Conservation (phyloP, 2,329 filamentous ascomycete species). For the Biscogniauxia sp. region DNA sequence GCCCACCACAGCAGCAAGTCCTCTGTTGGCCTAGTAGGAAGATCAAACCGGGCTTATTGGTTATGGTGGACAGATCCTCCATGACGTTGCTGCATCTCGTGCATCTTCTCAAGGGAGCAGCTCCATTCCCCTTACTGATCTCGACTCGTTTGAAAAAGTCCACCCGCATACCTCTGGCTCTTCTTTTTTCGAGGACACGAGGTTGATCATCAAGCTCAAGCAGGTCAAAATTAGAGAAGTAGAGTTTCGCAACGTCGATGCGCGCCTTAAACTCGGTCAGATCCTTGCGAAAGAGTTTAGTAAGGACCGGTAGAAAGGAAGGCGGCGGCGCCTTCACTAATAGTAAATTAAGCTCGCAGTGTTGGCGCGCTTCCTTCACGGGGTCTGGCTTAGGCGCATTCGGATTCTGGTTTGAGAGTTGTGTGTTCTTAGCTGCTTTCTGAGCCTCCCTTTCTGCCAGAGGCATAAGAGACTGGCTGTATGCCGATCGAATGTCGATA, state of each 20-base stretch:
- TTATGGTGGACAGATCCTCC: constrained; percentile 50
- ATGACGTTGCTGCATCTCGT: constrained; percentile 64
- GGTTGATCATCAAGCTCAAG: constrained; percentile 63
- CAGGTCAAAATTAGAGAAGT: constrained; percentile 69
- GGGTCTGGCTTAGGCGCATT: constrained; percentile 36
- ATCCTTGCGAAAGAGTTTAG: constrained; percentile 60
- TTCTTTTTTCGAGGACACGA: constrained; percentile 42
- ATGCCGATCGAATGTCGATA: constrained; percentile 49
- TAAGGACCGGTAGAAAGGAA: constrained; percentile 56
- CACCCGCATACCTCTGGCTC: constrained; percentile 40
- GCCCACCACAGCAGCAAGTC: constrained; percentile 54
- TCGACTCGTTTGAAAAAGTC: constrained; percentile 60
- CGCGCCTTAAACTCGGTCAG: constrained; percentile 56
- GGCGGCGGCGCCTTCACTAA: constrained; percentile 46
- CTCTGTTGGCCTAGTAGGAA: constrained; percentile 56
- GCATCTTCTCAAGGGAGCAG: constrained; percentile 45
- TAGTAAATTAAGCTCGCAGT: constrained; percentile 52
- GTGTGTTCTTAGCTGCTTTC: constrained; percentile 42
- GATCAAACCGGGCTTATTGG: constrained; percentile 46
- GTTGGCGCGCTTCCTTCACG: constrained; percentile 39
- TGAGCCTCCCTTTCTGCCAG: constrained; percentile 45
- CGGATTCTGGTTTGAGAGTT: constrained; percentile 38
- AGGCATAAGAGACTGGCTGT: constrained; percentile 44
- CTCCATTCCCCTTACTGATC: constrained; percentile 43
- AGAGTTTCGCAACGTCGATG: constrained; percentile 65